phyloP scores from a whole-genome alignment of 371 early-diverging fungal species.

The Apophysomyces elegans region DNA sequence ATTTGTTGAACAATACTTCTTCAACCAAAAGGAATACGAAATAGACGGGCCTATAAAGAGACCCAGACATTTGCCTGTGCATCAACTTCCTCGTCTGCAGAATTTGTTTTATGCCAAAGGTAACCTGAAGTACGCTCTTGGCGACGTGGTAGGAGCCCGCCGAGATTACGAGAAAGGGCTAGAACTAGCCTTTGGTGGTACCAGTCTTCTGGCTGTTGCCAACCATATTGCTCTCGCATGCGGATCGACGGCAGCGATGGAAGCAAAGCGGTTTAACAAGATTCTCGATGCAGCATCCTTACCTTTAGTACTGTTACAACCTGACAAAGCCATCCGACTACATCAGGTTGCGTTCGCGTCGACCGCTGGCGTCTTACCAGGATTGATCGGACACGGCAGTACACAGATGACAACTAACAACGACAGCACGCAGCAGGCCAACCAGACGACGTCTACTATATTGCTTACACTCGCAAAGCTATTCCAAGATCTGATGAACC shows the following conservation, averaged over 20 bases:
- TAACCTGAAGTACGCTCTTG: constrained; percentile 78
- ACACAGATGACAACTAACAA: not conserved
- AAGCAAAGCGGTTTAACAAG: constrained; percentile 24
- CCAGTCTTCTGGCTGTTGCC: constrained; percentile 60
- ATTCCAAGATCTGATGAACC: constrained; percentile 77
- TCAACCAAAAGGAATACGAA: constrained; percentile 19
- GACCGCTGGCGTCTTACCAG: constrained; percentile 68
- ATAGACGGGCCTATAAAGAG: constrained; percentile 22
- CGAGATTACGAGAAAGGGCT: constrained; percentile 80
- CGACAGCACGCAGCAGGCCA: constrained; percentile 58
- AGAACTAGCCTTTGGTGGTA: constrained; percentile 78
- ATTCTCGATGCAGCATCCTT: constrained; percentile 31
- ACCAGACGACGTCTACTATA: constrained; percentile 79
- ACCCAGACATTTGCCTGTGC: constrained; percentile 50
- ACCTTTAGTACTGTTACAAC: constrained; percentile 66
- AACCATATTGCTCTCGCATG: constrained; percentile 47
- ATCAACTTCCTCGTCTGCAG: constrained; percentile 72
- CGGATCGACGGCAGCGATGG: constrained; percentile 33
- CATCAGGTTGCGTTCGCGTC: constrained; percentile 63
- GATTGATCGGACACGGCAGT: constrained; percentile 35
- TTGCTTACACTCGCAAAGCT: constrained; percentile 86
- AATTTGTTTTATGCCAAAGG: constrained; percentile 87
- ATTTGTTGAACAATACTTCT: constrained; percentile 72
- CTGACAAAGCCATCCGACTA: constrained; percentile 68
- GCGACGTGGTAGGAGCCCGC: constrained; percentile 74